Evolutionary conservation across 108 stramenopile genomes (phyloP).

Genomic region (Ochromonas danica): DNA sequence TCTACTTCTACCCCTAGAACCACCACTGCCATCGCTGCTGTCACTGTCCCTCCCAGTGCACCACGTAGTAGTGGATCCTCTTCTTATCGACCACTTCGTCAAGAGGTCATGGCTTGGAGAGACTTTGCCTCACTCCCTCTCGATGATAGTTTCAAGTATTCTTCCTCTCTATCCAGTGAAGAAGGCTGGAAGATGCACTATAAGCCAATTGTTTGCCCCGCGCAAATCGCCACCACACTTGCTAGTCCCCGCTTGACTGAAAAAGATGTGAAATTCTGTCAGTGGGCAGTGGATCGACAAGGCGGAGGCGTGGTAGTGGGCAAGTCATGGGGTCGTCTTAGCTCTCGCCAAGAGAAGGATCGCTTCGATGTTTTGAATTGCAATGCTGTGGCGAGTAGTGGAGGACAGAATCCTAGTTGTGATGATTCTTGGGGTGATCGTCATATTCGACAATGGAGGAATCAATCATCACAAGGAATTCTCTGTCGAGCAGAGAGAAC

Average conservation of each 20-base stretch:
- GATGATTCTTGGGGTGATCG: conserved; percentile 26
- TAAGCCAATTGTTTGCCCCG: too few species aligned
- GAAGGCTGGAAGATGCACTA: too few species aligned
- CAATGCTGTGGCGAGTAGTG: not conserved
- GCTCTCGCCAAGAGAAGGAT: not conserved
- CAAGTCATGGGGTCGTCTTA: conserved; percentile 11
- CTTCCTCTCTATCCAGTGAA: too few species aligned
- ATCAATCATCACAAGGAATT: not conserved
- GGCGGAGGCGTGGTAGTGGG: conserved; percentile 1
- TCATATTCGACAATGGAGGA: not conserved
- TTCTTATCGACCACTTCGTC: too few species aligned
- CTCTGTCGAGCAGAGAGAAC: not conserved
- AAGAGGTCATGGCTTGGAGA: too few species aligned
- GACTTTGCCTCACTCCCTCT: too few species aligned
- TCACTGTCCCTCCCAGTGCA: too few species aligned
- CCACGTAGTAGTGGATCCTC: too few species aligned
- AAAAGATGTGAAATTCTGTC: conserved; percentile 12
- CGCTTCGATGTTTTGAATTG: conserved; percentile 13
- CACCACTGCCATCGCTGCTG: too few species aligned
- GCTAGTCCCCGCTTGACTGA: not conserved
- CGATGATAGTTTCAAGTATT: too few species aligned
- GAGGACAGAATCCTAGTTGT: not conserved
- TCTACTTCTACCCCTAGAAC: too few species aligned
- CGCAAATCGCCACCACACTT: not conserved
- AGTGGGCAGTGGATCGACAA: not conserved